Evolutionary conservation across 176 grass and related monocot species (phyloP), one percentile per base, ranked within the genome.

Genomic region (Avena atlantica): DNA sequence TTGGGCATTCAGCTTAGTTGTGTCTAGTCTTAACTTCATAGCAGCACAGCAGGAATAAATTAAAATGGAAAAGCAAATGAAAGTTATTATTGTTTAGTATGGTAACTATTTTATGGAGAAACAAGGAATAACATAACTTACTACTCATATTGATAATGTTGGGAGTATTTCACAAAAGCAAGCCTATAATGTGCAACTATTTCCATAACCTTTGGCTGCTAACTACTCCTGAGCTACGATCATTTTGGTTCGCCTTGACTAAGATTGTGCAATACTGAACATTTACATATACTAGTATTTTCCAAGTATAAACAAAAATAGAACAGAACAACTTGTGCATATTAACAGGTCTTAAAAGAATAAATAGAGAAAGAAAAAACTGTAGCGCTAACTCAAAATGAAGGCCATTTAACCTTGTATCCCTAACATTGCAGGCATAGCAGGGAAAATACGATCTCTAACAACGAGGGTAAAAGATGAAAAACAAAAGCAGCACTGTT

Each of bases 111-210:
- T 15, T 12, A 17, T 66, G 29, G 45, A 67, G 12, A 37, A 51
- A 40, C 7, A 63, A 76, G 10, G 16, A 64, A 14, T 52, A 52
- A 15, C 50, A 42, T 48, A 48, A 48, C 9, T 48, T 48, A 48
- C 10, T 48, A 48, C 47, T 48, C 47, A 8, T 48, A 48, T 11
- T 48, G 47, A 48, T 48, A 11, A 48, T 48, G 45, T 10, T 9
- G 37, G 45, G 45, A 48, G 45, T 48, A 48, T 50, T 52, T 76
- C 58, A 65, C 6, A 2, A 77, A 53, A 56, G 45, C 27, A 48
- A n/a, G 21, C 69, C 37, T 60, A 74, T 45, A 15, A 15, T 71
- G 17, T 25, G 34, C 52, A 83, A 56, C 80, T 37, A 83, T 34
- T 56, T 42, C 13, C 19, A 16, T 16, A 42, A 34, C 50, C 1